Evolutionary conservation across 2,329 filamentous ascomycete genomes (phyloP), one percentile per base, ranked within the genome.

Genomic region (Anisogramma anomala): DNA sequence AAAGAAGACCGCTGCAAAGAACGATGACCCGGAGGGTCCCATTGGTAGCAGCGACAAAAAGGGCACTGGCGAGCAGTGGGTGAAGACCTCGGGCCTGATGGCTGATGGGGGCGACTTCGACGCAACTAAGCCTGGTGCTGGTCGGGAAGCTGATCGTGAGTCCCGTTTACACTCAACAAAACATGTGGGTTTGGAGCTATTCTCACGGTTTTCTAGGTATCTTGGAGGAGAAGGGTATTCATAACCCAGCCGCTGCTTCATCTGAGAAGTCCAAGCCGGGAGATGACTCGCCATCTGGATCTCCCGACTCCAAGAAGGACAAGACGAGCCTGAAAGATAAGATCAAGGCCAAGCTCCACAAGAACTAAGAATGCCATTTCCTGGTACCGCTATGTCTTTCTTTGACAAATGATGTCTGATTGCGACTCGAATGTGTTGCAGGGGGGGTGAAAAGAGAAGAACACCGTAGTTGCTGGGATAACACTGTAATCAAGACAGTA

Each of bases 91-190:
- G 1, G 79, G 79, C 0, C 55, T 82, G 20, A 59, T 64, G 25
- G 74, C 77, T 13, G 78, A 84, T 28, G 79, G 79, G 1, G 79
- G 79, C 5, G 67, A 82, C 50, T 82, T 82, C 53, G 79, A 83
- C 51, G 77, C 73, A 3, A 62, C 68, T 6, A 71, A 71, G 45
- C 71, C 77, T 0, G 79, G 79, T 9, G 80, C 80, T 9, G 78
- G 77, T 3, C 62, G 59, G 26, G 80, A 84, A 57, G 79, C 79
- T 46, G 77, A 81, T 49, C 70, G 80, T 79, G 58, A 61, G 69
- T 66, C 11, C 14, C 14, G n/a, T 17, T 18, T 18, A 5, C 14
- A 4, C 14, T 30, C 7, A 8, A 8, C 4, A 14, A 6, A 6
- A 6, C 7, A n/a, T 14, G n/a, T 30, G 14, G 5, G 4, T 14